Percentiles rank a stretch among this genome's conserved stretches.
These are phyloP conservation scores for Chrysoporthe puriensis DNA, from an alignment of 2,329 filamentous ascomycete genomes.

Conservation along the genomic window DNA sequence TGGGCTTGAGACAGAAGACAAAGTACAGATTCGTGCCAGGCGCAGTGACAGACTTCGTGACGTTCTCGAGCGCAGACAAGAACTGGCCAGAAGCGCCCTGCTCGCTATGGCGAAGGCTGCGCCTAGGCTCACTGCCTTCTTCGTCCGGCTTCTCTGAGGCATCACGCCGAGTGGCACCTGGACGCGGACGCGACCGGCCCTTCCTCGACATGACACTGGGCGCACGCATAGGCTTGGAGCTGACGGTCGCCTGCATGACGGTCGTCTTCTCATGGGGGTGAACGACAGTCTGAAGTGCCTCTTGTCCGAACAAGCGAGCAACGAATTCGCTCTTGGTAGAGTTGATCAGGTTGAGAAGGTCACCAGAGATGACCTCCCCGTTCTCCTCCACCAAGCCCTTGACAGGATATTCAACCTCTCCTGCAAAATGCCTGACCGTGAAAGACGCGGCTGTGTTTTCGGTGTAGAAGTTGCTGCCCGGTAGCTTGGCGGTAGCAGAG, in stretches of 20 bases:
- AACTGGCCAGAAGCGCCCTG: slow-evolving; percentile 95
- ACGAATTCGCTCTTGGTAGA: slow-evolving; percentile 89
- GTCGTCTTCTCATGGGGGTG: slow-evolving; percentile 89
- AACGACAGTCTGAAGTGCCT: slow-evolving; percentile 88
- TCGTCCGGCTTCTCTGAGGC: slow-evolving; percentile 49
- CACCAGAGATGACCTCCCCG: slow-evolving; percentile 91
- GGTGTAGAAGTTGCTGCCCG: slow-evolving; percentile 87
- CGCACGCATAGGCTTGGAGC: slow-evolving; percentile 89
- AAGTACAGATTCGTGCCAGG: slow-evolving; percentile 92
- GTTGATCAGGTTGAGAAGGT: slow-evolving; percentile 92
- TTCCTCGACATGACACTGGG: slow-evolving; percentile 91
- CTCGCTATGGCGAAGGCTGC: slow-evolving; percentile 54
- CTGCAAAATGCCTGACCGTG: slow-evolving; percentile 92
- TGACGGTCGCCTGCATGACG: slow-evolving; percentile 94
- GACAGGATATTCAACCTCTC: slow-evolving; percentile 92
- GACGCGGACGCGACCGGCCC: slow-evolving; percentile 47
- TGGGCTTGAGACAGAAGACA: slow-evolving; percentile 95
- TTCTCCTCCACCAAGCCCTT: slow-evolving; percentile 92
- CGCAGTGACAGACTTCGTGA: slow-evolving; percentile 82
- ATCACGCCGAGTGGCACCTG: slow-evolving; percentile 31
- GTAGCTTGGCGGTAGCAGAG: slow-evolving; percentile 73
- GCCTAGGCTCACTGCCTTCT: slow-evolving; percentile 48
- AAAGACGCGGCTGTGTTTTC: slow-evolving; percentile 81
- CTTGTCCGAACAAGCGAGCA: slow-evolving; percentile 90
- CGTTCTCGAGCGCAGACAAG: slow-evolving; percentile 83